Evolutionary conservation across 2,329 filamentous ascomycete genomes (phyloP), one percentile per base, ranked within the genome.

Genomic region (Fusarium azukiicola): DNA sequence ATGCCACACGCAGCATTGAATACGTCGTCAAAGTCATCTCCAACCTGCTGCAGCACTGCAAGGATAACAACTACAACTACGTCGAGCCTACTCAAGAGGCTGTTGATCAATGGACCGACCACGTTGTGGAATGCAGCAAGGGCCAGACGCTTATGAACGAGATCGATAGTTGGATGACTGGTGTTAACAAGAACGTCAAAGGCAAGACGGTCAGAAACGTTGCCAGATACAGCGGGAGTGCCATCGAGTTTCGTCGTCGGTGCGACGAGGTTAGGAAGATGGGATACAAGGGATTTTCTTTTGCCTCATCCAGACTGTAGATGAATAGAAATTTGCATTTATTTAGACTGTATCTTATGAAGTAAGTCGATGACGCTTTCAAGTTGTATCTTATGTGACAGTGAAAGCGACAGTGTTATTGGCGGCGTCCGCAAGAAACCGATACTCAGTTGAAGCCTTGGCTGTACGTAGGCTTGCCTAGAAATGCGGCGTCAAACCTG

Each of bases 141-240:
- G 90, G 90, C 0, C 80, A 80, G 16, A 67, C 87, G 2, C 79
- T 92, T 38, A 83, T 86, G 2, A 81, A 81, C 17, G 76, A 81
- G 27, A 64, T 82, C 2, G 90, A 92, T 72, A 89, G 87, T 10
- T 92, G 90, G 91, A 90, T 92, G 89, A 92, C 90, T 23, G 91
- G 91, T 2, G 88, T 92, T 0, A 92, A 92, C 71, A 90, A 85
- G 73, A 91, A 92, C 70, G 80, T 92, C 27, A 91, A 91, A 80
- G 85, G 88, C 49, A 88, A 87, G 72, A 85, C 83, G n/a, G 85
- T 91, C 46, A 86, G 87, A 6, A 84, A 88, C 38, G 85, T 69
- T 88, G 90, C 8, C 1, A 56, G 79, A 10, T 80, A 81, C 6
- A 76, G 77, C 4, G 79, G 79, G 0, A 66, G 32, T 47, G 63